These are phyloP conservation scores for Panaeolus papilionaceus DNA, from an alignment of 768 basidiomycete genomes.

Conservation along the genomic window DNA sequence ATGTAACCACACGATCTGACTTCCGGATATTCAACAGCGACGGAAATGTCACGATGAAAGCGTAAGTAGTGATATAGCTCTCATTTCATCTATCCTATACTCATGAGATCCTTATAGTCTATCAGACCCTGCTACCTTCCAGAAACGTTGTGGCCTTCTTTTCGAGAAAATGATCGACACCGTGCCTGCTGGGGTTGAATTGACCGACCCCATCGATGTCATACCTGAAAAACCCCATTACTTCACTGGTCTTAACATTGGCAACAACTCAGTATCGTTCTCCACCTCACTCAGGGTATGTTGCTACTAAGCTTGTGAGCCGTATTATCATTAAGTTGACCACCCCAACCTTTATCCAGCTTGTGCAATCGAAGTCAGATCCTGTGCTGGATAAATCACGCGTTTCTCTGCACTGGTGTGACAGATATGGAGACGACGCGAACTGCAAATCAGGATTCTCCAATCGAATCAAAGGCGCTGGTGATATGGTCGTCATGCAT, in stretches of 20 bases:
- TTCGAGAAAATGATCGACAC: conserved; percentile 51
- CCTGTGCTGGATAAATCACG: conserved; percentile 41
- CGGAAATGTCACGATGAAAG: conserved; percentile 46
- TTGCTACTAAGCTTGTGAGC: conserved; percentile 7
- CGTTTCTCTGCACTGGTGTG: conserved; percentile 50
- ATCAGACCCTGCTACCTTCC: conserved; percentile 36
- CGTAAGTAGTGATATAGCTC: conserved; percentile 27
- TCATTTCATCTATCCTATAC: background rate
- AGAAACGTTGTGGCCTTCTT: conserved; percentile 38
- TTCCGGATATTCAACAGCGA: conserved; percentile 46
- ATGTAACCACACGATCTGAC: conserved; percentile 46
- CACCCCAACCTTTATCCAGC: conserved; percentile 25
- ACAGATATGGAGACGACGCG: conserved; percentile 40
- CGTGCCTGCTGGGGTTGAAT: conserved; percentile 44
- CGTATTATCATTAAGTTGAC: background rate
- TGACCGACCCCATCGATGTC: conserved; percentile 45
- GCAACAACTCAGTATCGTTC: conserved; percentile 42
- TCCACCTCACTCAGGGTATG: conserved; percentile 46
- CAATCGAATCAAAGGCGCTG: conserved; percentile 31
- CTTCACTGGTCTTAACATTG: conserved; percentile 34
- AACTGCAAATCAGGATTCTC: conserved; percentile 30
- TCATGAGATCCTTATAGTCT: conserved; percentile 25
- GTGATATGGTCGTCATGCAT: conserved; percentile 32
- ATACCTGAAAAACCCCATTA: conserved; percentile 28
- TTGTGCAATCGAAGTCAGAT: conserved; percentile 39